A percentile compares a stretch with the other conserved stretches of the same genome.
Evolutionary conservation across 805 yeast species (phyloP).

Genomic region (Candida qinlingensis): DNA sequence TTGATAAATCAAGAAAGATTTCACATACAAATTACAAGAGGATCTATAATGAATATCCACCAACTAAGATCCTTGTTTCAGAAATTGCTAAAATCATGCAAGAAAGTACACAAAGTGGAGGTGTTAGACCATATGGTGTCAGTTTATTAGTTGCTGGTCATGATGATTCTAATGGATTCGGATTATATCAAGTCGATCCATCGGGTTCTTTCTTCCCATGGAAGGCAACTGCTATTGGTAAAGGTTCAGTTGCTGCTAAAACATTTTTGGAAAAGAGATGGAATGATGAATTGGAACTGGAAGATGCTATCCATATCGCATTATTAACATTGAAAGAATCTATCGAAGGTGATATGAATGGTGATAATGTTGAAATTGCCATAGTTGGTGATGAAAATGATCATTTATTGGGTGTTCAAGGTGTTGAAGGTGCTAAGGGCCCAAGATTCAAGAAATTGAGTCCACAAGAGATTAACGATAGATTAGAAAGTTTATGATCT

Average conservation of each 20-base stretch:
- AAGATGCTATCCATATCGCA: constrained; percentile 97
- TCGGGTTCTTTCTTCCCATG: constrained; percentile 97
- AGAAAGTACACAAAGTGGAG: constrained; percentile 98
- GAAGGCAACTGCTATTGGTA: constrained; percentile 99
- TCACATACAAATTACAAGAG: constrained; percentile 92
- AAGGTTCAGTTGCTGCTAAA: constrained; percentile 93
- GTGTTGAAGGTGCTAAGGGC: constrained; percentile 71
- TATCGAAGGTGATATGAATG: constrained; percentile 96
- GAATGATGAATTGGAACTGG: constrained; percentile 95
- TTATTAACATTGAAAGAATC: constrained; percentile 90
- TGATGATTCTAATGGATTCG: constrained; percentile 70
- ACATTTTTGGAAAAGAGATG: constrained; percentile 96
- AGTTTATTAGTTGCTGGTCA: constrained; percentile 91
- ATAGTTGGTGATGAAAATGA: constrained; percentile 81
- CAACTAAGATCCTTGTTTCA: constrained; percentile 87
- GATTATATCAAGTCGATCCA: constrained; percentile 95
- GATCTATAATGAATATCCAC: constrained; percentile 94
- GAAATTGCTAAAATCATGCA: constrained; percentile 96
- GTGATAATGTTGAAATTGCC: constrained; percentile 91
- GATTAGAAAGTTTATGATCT: constrained; percentile 77
- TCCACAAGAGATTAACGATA: constrained; percentile 91
- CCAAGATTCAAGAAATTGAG: constrained; percentile 85
- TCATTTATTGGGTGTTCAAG: constrained; percentile 76
- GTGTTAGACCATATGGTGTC: constrained; percentile 98
- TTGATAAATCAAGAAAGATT: constrained; percentile 88